Conservation (phyloP, 2,329 filamentous ascomycete species). For the Colletotrichum magnum region DNA sequence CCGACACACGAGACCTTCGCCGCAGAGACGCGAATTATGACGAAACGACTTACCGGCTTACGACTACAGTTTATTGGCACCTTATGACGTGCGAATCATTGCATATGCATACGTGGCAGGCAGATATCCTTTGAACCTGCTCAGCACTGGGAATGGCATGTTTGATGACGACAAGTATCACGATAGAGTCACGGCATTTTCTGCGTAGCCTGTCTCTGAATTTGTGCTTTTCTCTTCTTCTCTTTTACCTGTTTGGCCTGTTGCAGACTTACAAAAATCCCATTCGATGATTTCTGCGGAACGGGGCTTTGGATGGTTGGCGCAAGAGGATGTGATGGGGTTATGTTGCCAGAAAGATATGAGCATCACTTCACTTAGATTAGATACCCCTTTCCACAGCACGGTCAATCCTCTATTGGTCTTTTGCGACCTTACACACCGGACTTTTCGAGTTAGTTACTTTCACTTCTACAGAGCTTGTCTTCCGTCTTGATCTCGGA, state of each 20-base stretch:
- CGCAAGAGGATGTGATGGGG: not conserved
- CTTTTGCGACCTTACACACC: slow-evolving; percentile 9
- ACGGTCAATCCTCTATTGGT: slow-evolving; percentile 38
- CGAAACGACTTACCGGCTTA: slow-evolving; percentile 19
- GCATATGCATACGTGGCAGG: slow-evolving; percentile 5
- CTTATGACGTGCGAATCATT: slow-evolving; percentile 20
- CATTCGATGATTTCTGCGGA: no score
- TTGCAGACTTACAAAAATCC: not conserved
- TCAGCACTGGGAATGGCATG: not conserved
- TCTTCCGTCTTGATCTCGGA: slow-evolving; percentile 10
- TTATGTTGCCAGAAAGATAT: slow-evolving; percentile 29
- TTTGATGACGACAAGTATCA: not conserved
- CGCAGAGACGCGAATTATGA: slow-evolving; percentile 7
- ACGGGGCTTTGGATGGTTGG: not conserved
- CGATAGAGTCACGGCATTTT: not conserved
- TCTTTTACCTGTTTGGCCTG: not conserved
- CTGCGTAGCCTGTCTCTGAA: not conserved
- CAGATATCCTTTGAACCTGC: not conserved
- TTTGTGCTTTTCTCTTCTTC: not conserved
- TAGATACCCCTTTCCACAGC: slow-evolving; percentile 56
- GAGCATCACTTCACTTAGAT: slow-evolving; percentile 51
- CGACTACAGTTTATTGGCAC: slow-evolving; percentile 21
- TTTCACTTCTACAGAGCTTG: slow-evolving; percentile 11
- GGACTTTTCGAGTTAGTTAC: slow-evolving; percentile 5
- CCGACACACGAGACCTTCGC: not conserved